These are phyloP conservation scores for Sporopachydermia quercuum DNA, from an alignment of 805 yeast species.

Conservation along the genomic window DNA sequence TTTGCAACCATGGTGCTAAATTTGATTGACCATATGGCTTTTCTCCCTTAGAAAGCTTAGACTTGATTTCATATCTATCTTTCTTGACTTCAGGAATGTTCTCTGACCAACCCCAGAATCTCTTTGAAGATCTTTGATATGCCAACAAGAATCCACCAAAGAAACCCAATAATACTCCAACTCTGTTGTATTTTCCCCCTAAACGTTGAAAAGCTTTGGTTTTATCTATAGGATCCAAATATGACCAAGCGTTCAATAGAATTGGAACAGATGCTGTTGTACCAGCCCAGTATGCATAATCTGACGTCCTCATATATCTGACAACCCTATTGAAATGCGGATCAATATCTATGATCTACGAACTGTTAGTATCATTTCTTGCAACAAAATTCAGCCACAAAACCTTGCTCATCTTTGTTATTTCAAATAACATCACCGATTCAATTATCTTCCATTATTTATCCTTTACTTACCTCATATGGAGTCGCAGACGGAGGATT, in stretches of 20 bases:
- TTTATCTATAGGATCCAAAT: conserved; percentile 33
- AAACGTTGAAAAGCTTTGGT: conserved; percentile 23
- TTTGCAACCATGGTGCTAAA: conserved; percentile 56
- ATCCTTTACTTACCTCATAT: conserved; percentile 1
- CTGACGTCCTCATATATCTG: conserved; percentile 54
- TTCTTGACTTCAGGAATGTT: conserved; percentile 52
- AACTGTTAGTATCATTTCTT: conserved; percentile 7
- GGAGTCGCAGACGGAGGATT: neutral
- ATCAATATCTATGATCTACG: conserved; percentile 55
- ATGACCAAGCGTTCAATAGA: conserved; percentile 28
- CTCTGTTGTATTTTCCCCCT: conserved; percentile 45
- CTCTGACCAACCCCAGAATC: conserved; percentile 71
- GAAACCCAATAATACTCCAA: conserved; percentile 46
- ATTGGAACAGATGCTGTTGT: conserved; percentile 37
- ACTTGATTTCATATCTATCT: conserved; percentile 64
- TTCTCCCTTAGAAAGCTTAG: conserved; percentile 44
- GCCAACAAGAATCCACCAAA: conserved; percentile 64
- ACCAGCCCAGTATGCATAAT: conserved; percentile 36
- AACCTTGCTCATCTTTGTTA: too few relatives aligned
- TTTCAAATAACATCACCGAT: too few relatives aligned
- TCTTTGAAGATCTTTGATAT: conserved; percentile 33
- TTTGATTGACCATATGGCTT: conserved; percentile 55
- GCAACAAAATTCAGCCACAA: too few relatives aligned
- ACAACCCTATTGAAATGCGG: conserved; percentile 66
- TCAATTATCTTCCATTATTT: neutral